Evolutionary conservation across 1,284 basidiomycete species (phyloP).

Genomic region (Irpex lacteus): DNA sequence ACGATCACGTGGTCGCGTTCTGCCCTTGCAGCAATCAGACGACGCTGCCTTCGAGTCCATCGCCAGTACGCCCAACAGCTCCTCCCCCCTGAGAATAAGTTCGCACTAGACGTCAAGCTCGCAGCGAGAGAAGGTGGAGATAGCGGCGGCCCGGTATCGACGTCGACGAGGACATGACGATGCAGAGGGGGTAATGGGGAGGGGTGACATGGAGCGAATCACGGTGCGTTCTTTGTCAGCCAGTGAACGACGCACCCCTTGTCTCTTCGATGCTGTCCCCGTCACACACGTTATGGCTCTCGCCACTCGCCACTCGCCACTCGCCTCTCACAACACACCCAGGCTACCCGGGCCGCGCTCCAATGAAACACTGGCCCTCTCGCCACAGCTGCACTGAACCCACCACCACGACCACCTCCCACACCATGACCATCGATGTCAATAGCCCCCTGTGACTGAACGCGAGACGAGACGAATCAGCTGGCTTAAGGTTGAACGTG

Average conservation of each 20-base stretch:
- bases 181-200: not conserved
- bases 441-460: not conserved
- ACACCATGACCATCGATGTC: no score
- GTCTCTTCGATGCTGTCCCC: not conserved
- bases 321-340: not conserved
- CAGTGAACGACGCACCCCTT: no score
- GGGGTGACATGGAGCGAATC: slow-evolving; percentile 14
- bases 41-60: no score
- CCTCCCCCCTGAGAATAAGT: slow-evolving; percentile 40
- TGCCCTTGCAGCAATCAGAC: no score
- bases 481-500: not conserved
- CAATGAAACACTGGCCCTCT: not conserved
- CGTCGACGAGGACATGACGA: slow-evolving; percentile 20
- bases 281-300: not conserved
- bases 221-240: slow-evolving; percentile 21
- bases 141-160: slow-evolving; percentile 17
- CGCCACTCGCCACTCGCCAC: not conserved
- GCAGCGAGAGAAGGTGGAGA: slow-evolving; percentile 30
- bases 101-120: slow-evolving; percentile 35
- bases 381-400: not conserved
- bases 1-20: no score
- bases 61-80: slow-evolving; percentile 9
- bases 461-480: not conserved
- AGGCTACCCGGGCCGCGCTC: not conserved
- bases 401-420: not conserved